Conservation (phyloP, 2,329 filamentous ascomycete genomes). For the Colletotrichum graminicola region DNA sequence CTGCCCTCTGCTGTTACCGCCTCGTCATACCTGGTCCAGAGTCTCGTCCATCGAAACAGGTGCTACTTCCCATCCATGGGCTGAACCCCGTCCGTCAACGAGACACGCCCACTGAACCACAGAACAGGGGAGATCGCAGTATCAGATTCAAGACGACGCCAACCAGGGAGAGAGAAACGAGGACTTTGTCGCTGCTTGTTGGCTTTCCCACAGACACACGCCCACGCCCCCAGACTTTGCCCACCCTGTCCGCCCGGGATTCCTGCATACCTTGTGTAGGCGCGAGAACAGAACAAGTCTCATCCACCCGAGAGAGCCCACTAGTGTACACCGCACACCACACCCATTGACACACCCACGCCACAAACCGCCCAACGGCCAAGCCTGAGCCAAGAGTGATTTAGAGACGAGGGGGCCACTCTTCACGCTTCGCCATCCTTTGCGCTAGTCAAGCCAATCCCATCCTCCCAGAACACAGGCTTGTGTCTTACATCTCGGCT, state of each 20-base stretch:
- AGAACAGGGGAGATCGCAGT: neutral
- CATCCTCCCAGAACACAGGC: constrained; percentile 9
- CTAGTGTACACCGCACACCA: constrained; percentile 18
- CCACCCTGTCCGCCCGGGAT: constrained; percentile 26
- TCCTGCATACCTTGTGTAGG: constrained; percentile 34
- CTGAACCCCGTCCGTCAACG: neutral
- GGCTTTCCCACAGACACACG: neutral
- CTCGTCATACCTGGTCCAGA: neutral
- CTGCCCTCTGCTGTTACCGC: neutral
- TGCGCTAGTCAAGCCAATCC: constrained; percentile 41
- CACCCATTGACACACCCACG: constrained; percentile 8
- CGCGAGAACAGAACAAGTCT: constrained; percentile 33
- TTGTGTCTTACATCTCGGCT: constrained; percentile 35
- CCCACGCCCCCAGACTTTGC: constrained; percentile 10
- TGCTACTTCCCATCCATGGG: neutral
- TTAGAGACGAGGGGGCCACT: constrained; percentile 30
- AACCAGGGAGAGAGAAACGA: neutral
- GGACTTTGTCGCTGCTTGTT: constrained; percentile 9
- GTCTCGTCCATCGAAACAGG: neutral
- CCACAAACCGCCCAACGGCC: constrained; percentile 21
- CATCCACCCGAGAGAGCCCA: constrained; percentile 17
- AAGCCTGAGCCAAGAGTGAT: constrained; percentile 23
- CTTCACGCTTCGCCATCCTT: constrained; percentile 31
- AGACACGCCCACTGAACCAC: neutral
- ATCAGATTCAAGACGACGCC: constrained; percentile 7